Conservation (phyloP, 1,139 yeast genomes). For the Zygoascus sp. region DNA sequence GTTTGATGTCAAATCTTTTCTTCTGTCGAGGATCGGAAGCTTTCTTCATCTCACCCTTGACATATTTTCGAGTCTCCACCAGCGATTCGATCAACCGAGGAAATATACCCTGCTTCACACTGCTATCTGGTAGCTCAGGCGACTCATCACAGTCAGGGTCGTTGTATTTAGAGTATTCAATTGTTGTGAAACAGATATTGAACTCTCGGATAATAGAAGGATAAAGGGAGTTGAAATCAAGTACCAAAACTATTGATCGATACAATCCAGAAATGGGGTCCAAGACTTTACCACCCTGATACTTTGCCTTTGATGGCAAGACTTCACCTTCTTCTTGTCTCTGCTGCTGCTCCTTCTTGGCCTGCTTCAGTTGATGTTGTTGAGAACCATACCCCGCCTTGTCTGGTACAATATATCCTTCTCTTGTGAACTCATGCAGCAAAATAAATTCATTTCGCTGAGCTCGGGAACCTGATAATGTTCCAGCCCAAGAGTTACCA, state of each 20-base stretch:
- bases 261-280: slow-evolving; percentile 96
- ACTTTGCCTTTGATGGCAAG: slow-evolving; percentile 42
- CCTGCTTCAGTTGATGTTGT: slow-evolving; percentile 17
- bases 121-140: slow-evolving; percentile 65
- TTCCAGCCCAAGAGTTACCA: slow-evolving; percentile 97
- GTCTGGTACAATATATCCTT: slow-evolving; percentile 75
- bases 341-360: slow-evolving; percentile 33
- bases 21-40: slow-evolving; percentile 58
- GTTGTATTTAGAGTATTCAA: slow-evolving; percentile 54
- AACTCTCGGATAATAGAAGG: slow-evolving; percentile 97
- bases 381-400: slow-evolving; percentile 32
- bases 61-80: slow-evolving; percentile 90
- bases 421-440: slow-evolving; percentile 82
- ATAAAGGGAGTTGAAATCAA: slow-evolving; percentile 97
- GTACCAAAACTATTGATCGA: slow-evolving; percentile 80
- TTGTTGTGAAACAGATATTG: slow-evolving; percentile 96
- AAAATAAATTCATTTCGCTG: slow-evolving; percentile 93
- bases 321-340: slow-evolving; percentile 27
- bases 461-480: slow-evolving; percentile 91
- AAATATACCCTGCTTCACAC: slow-evolving; percentile 68
- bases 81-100: slow-evolving; percentile 80
- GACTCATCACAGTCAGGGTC: slow-evolving; percentile 54
- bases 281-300: slow-evolving; percentile 93
- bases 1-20: slow-evolving; percentile 77
- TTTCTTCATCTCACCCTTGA: slow-evolving; percentile 74